These are phyloP conservation scores for Hyphopichia pseudoburtonii DNA, from an alignment of 1,139 yeast genomes.

Conservation along the genomic window DNA sequence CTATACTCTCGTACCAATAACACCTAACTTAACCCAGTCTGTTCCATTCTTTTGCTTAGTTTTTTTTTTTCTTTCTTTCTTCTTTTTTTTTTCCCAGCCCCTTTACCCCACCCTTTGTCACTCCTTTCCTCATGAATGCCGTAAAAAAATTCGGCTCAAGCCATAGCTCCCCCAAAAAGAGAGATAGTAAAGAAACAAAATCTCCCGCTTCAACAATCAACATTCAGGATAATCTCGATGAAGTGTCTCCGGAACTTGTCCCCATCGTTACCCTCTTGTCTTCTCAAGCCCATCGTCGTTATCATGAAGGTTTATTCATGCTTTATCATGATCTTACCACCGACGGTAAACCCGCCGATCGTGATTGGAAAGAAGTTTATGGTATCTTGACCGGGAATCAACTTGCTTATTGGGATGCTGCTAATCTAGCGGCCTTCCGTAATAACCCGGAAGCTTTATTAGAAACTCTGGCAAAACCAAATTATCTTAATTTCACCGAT, in stretches of 20 bases:
- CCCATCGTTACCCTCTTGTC: slow-evolving; percentile 74
- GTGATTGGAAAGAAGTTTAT: slow-evolving; percentile 90
- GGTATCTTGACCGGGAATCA: slow-evolving; percentile 91
- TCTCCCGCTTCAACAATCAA: slow-evolving; percentile 5
- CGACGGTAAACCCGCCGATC: slow-evolving; percentile 81
- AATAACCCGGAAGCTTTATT: slow-evolving; percentile 50
- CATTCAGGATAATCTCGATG: slow-evolving; percentile 19
- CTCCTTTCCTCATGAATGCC: slow-evolving; percentile 8
- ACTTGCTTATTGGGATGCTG: slow-evolving; percentile 91
- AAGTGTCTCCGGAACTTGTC: slow-evolving; percentile 62
- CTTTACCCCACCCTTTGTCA: slow-evolving; percentile 1
- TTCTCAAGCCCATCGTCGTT: slow-evolving; percentile 72
- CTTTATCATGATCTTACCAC: slow-evolving; percentile 68
- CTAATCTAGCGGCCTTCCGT: slow-evolving; percentile 58
- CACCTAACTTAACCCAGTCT: too few species aligned
- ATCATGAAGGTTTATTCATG: slow-evolving; percentile 74
- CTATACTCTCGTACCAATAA: too few species aligned
- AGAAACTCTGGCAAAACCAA: slow-evolving; percentile 69
- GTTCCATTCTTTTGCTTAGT: too few species aligned
- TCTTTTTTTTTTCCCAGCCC: not conserved
- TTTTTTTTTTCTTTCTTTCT: not conserved
- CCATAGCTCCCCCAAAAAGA: slow-evolving; percentile 10
- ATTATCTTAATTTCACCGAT: slow-evolving; percentile 87
- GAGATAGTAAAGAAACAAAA: slow-evolving; percentile 5
- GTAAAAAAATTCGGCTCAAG: slow-evolving; percentile 12